Conservation (phyloP, 2,329 filamentous ascomycete species). For the Xylaria sp. region DNA sequence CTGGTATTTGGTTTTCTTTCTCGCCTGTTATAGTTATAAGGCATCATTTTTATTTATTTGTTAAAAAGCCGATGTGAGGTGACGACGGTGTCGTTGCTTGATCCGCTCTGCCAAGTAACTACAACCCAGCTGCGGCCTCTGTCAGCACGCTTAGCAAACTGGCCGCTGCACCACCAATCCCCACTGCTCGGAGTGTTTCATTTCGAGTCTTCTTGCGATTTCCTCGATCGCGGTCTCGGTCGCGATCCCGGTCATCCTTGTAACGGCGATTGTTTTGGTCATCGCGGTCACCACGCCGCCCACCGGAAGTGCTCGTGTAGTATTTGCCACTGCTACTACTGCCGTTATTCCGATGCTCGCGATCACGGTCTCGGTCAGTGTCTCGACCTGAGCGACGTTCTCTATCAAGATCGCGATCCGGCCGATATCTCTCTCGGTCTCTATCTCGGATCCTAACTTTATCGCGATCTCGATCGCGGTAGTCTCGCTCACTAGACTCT, state of each 20-base stretch:
- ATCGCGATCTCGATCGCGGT: constrained; percentile 35
- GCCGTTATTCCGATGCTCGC: constrained; percentile 29
- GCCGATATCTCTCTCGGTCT: constrained; percentile 33
- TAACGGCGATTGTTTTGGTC: constrained; percentile 49
- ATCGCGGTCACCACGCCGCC: constrained; percentile 38
- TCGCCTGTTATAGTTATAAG: not conserved
- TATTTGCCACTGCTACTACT: constrained; percentile 26
- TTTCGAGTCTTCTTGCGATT: constrained; percentile 54
- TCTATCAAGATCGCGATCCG: constrained; percentile 31
- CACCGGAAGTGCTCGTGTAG: constrained; percentile 21
- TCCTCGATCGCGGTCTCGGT: constrained; percentile 44
- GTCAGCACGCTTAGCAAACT: constrained; percentile 68
- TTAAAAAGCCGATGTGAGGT: not conserved
- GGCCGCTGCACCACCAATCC: constrained; percentile 70
- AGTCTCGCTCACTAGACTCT: constrained; percentile 21
- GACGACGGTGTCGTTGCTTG: not conserved
- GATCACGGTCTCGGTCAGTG: constrained; percentile 50
- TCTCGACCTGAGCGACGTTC: constrained; percentile 54
- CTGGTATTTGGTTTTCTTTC: not conserved
- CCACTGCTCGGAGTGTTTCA: constrained; percentile 67
- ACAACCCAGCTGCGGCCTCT: constrained; percentile 60
- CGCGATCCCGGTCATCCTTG: constrained; percentile 53
- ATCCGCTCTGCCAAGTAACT: constrained; percentile 3
- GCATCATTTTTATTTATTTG: not conserved
- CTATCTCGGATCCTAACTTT: constrained; percentile 37